These are phyloP conservation scores for Cryptococcus depauperatus DNA, from an alignment of 1,284 basidiomycete species.

Conservation along the genomic window DNA sequence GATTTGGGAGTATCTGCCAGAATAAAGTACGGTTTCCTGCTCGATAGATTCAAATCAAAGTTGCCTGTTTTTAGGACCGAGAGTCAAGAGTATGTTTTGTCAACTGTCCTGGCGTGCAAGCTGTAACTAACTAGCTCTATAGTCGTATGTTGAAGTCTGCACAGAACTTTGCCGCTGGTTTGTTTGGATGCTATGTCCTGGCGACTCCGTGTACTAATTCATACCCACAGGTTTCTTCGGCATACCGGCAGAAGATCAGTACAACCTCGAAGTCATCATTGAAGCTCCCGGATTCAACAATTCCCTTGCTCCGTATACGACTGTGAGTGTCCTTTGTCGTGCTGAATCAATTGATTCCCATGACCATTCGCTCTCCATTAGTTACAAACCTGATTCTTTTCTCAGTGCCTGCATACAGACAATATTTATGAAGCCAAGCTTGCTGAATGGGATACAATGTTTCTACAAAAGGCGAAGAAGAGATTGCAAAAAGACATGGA, in stretches of 20 bases:
- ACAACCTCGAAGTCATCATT: conserved; percentile 45
- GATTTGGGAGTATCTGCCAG: conserved; percentile 43
- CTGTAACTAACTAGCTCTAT: too few species aligned
- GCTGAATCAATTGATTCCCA: too few species aligned
- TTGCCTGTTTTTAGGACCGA: conserved; percentile 47
- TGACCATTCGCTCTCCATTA: background rate
- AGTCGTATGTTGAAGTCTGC: conserved; percentile 48
- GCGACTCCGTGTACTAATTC: background rate
- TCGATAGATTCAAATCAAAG: conserved; percentile 40
- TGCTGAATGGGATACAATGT: conserved; percentile 58
- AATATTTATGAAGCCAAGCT: conserved; percentile 19
- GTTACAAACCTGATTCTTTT: background rate
- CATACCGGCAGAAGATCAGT: conserved; percentile 44
- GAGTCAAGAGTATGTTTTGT: conserved; percentile 40
- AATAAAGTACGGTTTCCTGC: conserved; percentile 44
- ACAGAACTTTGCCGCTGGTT: conserved; percentile 46
- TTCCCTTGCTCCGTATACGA: conserved; percentile 47
- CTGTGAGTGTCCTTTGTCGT: conserved; percentile 21
- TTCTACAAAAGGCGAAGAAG: conserved; percentile 58
- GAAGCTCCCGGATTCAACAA: conserved; percentile 48
- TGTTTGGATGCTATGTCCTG: background rate
- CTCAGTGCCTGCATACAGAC: conserved; percentile 11
- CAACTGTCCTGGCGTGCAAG: background rate
- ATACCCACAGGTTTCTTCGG: conserved; percentile 41
- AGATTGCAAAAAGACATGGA: conserved; percentile 56